Percentiles rank a stretch among this genome's conserved stretches.
Conservation (phyloP, 2,329 filamentous ascomycete genomes). For the Didymella sp. region DNA sequence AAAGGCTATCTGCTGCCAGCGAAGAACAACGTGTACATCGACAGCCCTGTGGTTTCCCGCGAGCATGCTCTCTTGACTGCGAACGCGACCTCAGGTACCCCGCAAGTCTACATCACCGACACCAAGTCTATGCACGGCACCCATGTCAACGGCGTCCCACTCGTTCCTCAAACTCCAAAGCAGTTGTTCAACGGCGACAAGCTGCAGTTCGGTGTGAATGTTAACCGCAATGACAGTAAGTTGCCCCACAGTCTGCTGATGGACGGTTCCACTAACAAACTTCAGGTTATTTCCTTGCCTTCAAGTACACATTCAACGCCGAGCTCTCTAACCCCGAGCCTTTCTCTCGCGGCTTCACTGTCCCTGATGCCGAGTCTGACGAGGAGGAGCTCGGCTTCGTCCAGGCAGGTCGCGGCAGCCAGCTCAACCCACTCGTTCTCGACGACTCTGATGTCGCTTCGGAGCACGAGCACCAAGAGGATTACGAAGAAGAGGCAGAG, state of each 20-base stretch:
- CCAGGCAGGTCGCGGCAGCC: slow-evolving; percentile 28
- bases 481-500: slow-evolving; percentile 12
- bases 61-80: slow-evolving; percentile 63
- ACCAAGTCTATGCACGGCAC: slow-evolving; percentile 69
- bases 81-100: slow-evolving; percentile 23
- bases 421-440: slow-evolving; percentile 40
- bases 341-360: slow-evolving; percentile 40
- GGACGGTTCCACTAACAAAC: slow-evolving; percentile 16
- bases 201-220: slow-evolving; percentile 47
- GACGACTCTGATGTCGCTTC: slow-evolving; percentile 40
- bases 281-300: slow-evolving; percentile 43
- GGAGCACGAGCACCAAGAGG: slow-evolving; percentile 23
- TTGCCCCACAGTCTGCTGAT: neutral
- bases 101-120: slow-evolving; percentile 60
- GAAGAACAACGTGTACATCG: slow-evolving; percentile 69
- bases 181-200: slow-evolving; percentile 42
- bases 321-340: slow-evolving; percentile 17
- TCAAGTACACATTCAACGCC: slow-evolving; percentile 41
- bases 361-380: slow-evolving; percentile 43
- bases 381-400: slow-evolving; percentile 32
- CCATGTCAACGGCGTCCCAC: slow-evolving; percentile 56
- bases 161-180: slow-evolving; percentile 33
- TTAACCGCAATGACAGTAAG: slow-evolving; percentile 46
- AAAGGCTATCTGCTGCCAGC: slow-evolving; percentile 53
- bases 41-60: slow-evolving; percentile 75